Evolutionary conservation across 768 basidiomycete species (phyloP).

Genomic region (Mycena alexandri): DNA sequence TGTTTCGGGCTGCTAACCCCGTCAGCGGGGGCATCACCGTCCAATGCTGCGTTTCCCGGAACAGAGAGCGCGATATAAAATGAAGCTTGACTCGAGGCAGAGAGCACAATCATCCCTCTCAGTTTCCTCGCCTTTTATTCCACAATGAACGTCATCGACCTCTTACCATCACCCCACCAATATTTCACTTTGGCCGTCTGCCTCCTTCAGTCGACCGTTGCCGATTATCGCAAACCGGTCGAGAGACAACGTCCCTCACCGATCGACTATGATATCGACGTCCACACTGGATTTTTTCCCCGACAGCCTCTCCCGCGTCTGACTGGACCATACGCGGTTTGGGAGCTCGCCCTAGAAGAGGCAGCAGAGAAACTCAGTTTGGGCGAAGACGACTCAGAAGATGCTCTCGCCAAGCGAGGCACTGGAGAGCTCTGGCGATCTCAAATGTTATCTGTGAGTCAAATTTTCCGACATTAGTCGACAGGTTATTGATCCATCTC

Average conservation of each 20-base stretch:
- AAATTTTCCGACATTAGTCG: constrained; percentile 21
- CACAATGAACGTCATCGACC: constrained; percentile 41
- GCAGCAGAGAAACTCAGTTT: constrained; percentile 68
- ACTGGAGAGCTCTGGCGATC: constrained; percentile 79
- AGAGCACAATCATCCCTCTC: constrained; percentile 26
- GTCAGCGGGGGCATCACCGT: constrained; percentile 24
- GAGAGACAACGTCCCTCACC: constrained; percentile 52
- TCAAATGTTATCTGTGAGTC: constrained; percentile 71
- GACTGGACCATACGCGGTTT: constrained; percentile 65
- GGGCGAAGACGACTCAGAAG: constrained; percentile 67
- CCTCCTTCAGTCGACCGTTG: constrained; percentile 59
- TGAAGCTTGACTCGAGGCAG: constrained; percentile 14
- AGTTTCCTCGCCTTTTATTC: constrained; percentile 4
- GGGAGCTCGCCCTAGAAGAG: constrained; percentile 76
- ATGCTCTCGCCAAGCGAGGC: constrained; percentile 60
- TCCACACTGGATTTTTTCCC: constrained; percentile 89
- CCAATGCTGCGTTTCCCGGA: constrained; percentile 26
- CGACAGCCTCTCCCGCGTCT: constrained; percentile 70
- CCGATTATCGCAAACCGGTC: constrained; percentile 46
- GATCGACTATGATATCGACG: constrained; percentile 67
- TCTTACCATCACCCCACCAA: constrained; percentile 68
- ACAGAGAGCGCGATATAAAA: constrained; percentile 25
- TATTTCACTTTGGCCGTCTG: constrained; percentile 62
- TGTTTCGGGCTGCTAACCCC: constrained; percentile 37
- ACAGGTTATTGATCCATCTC: constrained; percentile 30